Percentiles rank a stretch among this genome's conserved stretches.
Evolutionary conservation across 805 yeast genomes (phyloP).

Genomic region (Teunomyces barrocoloradensis): DNA sequence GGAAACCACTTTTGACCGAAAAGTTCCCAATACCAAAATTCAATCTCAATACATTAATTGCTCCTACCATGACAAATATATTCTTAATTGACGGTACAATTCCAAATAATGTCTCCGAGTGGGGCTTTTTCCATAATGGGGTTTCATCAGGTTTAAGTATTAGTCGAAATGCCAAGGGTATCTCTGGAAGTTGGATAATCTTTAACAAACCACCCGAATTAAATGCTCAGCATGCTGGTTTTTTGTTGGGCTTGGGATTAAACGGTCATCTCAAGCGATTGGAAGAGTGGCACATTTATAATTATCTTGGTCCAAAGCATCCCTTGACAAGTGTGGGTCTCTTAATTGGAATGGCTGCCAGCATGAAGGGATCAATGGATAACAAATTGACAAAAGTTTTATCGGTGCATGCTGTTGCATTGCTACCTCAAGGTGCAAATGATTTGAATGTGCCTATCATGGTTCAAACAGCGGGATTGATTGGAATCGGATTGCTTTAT

Average conservation of each 20-base stretch:
- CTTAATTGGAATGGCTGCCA: conserved; percentile 89
- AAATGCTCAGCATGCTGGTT: conserved; percentile 90
- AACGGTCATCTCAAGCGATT: conserved; percentile 80
- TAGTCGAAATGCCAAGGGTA: conserved; percentile 62
- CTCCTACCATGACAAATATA: conserved; percentile 65
- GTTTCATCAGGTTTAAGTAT: conserved; percentile 82
- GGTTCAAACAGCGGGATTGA: conserved; percentile 88
- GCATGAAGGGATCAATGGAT: conserved; percentile 80
- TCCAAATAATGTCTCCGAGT: conserved; percentile 49
- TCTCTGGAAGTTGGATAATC: conserved; percentile 88
- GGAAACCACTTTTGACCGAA: conserved; percentile 81
- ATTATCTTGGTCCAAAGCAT: conserved; percentile 87
- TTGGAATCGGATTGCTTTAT: conserved; percentile 87
- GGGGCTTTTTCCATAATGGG: conserved; percentile 94
- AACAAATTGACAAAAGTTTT: conserved; percentile 83
- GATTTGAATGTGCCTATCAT: conserved; percentile 78
- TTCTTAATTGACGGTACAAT: conserved; percentile 54
- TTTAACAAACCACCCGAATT: conserved; percentile 73
- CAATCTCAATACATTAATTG: conserved; percentile 62
- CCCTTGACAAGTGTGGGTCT: conserved; percentile 82
- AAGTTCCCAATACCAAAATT: conserved; percentile 75
- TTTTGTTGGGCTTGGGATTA: conserved; percentile 85
- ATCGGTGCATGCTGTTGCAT: conserved; percentile 88
- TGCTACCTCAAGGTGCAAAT: conserved; percentile 86
- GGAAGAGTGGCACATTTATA: conserved; percentile 96